phyloP scores from a whole-genome alignment of 306 rosid genomes.

The Cajanus cajan region DNA sequence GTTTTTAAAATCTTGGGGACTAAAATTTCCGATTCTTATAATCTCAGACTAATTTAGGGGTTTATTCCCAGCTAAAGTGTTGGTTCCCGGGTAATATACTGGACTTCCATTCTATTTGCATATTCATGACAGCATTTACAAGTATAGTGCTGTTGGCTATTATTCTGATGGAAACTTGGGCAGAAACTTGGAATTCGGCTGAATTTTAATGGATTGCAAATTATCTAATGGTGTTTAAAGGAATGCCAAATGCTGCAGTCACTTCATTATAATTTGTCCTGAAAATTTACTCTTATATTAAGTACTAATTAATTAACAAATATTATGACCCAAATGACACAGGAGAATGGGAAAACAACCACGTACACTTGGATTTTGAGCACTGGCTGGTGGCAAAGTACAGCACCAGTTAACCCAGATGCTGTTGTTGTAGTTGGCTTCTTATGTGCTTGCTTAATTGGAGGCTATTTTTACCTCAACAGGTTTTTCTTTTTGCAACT shows the following conservation, averaged over 20 bases:
- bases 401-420: constrained; percentile 84
- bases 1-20: not conserved
- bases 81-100: not conserved
- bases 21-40: not conserved
- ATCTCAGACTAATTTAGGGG: not conserved
- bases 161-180: constrained; percentile 8
- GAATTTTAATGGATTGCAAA: constrained; percentile 9
- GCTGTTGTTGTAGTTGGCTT: constrained; percentile 61
- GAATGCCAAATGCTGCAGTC: constrained; percentile 6
- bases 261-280: not conserved
- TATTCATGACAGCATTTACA: not conserved
- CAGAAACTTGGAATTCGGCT: not conserved
- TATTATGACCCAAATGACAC: constrained; percentile 22
- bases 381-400: constrained; percentile 90
- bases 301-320: not conserved
- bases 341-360: constrained; percentile 85
- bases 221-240: constrained; percentile 3
- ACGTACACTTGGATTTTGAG: constrained; percentile 84
- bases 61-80: too few species aligned
- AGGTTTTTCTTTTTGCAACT: constrained; percentile 45
- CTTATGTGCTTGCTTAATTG: constrained; percentile 59
- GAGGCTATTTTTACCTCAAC: constrained; percentile 74
- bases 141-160: not conserved
- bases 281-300: not conserved
- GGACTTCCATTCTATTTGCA: not conserved